Percentiles rank a stretch among this genome's conserved stretches.
Evolutionary conservation across 345 rosid genomes (phyloP).

Genomic region (Ceriops decandra): DNA sequence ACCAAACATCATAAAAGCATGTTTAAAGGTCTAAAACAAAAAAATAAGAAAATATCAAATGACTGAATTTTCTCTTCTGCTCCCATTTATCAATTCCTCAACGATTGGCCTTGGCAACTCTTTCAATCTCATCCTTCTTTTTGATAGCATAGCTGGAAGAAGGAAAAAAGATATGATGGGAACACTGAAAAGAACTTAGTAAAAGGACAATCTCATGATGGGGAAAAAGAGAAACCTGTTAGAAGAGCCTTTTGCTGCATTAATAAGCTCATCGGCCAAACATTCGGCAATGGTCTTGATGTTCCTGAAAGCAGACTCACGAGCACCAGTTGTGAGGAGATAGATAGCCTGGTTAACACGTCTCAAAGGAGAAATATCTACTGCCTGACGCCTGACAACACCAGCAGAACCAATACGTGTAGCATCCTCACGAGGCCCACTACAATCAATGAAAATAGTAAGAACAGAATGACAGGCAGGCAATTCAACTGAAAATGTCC

Average conservation of each 20-base stretch:
- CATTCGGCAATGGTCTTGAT: constrained; percentile 94
- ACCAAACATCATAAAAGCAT: not conserved
- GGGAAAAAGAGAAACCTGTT: constrained; percentile 51
- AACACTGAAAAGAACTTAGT: not conserved
- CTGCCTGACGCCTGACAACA: constrained; percentile 97
- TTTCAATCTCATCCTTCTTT: constrained; percentile 95
- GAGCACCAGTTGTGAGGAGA: constrained; percentile 86
- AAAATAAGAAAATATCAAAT: not conserved
- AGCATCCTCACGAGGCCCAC: constrained; percentile 98
- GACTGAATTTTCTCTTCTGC: not conserved
- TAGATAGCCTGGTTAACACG: constrained; percentile 91
- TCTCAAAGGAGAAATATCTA: constrained; percentile 90
- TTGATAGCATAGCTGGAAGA: constrained; percentile 73
- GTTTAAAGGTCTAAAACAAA: not conserved
- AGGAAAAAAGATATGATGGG: not conserved
- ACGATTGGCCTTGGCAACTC: constrained; percentile 99
- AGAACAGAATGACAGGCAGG: not conserved
- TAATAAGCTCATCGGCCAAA: constrained; percentile 93
- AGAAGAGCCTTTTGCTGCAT: constrained; percentile 97
- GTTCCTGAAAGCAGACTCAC: constrained; percentile 90
- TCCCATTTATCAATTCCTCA: constrained; percentile 23
- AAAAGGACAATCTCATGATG: not conserved
- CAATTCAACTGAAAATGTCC: not conserved
- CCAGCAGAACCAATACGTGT: constrained; percentile 98
- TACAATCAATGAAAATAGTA: constrained; percentile 9